Percentiles rank a stretch among this genome's conserved stretches.
Evolutionary conservation across 2,329 filamentous ascomycete species (phyloP).

Genomic region (Verticillium nubilum): DNA sequence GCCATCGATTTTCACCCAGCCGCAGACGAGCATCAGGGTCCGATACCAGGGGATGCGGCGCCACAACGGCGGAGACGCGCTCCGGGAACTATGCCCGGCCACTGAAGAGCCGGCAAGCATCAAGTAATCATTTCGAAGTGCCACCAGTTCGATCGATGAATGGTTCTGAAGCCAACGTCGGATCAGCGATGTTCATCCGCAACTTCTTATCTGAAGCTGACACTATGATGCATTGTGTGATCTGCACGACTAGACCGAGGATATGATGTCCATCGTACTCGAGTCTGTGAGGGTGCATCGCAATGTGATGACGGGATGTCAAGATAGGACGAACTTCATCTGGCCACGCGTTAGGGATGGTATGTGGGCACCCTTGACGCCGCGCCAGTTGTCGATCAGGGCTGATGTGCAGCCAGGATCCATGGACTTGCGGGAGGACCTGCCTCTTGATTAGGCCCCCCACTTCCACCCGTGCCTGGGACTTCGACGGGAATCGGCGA

Average conservation of each 20-base stretch:
- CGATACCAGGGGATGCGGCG: too few species aligned
- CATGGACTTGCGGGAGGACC: not conserved
- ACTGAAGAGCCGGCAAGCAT: too few species aligned
- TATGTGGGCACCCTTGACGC: not conserved
- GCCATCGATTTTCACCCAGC: too few species aligned
- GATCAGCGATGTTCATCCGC: not conserved
- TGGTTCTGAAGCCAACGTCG: not conserved
- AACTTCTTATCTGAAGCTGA: not conserved
- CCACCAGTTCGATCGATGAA: not conserved
- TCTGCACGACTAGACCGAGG: not conserved
- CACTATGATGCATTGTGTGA: not conserved
- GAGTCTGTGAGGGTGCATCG: constrained; percentile 1
- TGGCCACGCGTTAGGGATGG: not conserved
- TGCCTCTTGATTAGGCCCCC: not conserved
- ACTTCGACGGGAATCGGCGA: not conserved
- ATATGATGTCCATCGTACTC: not conserved
- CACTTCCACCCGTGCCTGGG: not conserved
- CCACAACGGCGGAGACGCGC: too few species aligned
- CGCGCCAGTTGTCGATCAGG: constrained; percentile 8
- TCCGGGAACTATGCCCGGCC: too few species aligned
- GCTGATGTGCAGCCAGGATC: constrained; percentile 8
- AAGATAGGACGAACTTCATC: constrained; percentile 11
- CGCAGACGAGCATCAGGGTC: too few species aligned
- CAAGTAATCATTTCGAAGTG: too few species aligned
- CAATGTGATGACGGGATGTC: not conserved